Base-by-base conservation (phyloP, 306 rosid genomes). In the Trifolium subterraneum region DNA sequence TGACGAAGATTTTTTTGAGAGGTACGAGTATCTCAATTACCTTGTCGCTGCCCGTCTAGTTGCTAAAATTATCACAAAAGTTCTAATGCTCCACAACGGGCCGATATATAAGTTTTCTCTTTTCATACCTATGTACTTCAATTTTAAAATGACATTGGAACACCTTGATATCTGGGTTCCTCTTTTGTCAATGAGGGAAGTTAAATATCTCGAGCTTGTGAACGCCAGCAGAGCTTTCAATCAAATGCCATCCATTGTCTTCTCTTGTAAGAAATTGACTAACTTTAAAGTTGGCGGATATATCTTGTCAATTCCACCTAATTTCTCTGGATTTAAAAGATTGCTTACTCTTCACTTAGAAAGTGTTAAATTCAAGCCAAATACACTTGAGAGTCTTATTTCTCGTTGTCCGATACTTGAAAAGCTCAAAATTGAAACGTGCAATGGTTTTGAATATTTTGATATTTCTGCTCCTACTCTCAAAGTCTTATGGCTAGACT, bases 81-180 rank as follows among this genome's bases (percentile, higher is more conserved):
- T 60, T 74, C 72, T 74, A 20, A 41, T 74, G 22, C 14, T 27
- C 19, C 80, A 74, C 18, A 42, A 20, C 9, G 68, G 68, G 2
- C 44, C 68, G 0, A 0, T 74, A 69, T 4, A 35, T 54, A 18
- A 70, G 15, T 80, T 75, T 75, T 0, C 8, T 63, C 73, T 80
- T 51, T 2, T 0, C 14, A 8, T 42, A 6, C 27, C 62, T 29
- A 0, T 0, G 0, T 0, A 4, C 2, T 6, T 1, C 33, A 3
- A 5, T 2, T 22, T 55, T 7, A 5, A 23, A 3, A n/a, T 47
- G 11, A 59, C 22, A 6, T 0, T 8, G 4, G 31, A 10, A 60
- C 15, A 25, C 11, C 11, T 75, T 38, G 11, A 3, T 20, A 15
- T 13, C 51, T 70, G 80, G 73, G 54, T 75, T 14, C 36, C 33